Conservation (phyloP, 768 basidiomycete genomes). For the Fibroporia radiculosa region DNA sequence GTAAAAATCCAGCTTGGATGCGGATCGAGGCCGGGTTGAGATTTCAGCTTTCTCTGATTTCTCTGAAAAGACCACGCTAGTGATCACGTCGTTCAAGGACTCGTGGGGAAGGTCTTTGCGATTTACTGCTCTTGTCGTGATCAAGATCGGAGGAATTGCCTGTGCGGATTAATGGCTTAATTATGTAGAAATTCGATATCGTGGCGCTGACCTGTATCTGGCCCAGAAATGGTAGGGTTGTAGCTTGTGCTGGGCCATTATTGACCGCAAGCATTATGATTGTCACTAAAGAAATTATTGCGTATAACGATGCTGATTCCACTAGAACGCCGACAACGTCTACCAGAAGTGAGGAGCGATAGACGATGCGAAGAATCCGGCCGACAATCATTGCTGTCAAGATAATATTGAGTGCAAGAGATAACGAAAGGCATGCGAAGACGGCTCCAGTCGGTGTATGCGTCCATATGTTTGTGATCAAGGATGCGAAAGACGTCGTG, state of each 20-base stretch:
- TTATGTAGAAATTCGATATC: too few species aligned
- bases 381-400: constrained; percentile 15
- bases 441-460: constrained; percentile 7
- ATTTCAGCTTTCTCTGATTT: too few species aligned
- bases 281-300: constrained; percentile 8
- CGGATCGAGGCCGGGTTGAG: too few species aligned
- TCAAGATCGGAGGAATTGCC: too few species aligned
- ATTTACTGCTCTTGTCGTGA: too few species aligned
- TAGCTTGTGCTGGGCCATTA: constrained; percentile 16
- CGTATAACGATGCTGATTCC: constrained; percentile 18
- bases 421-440: constrained; percentile 16
- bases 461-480: constrained; percentile 15
- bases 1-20: too few species aligned
- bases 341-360: constrained; percentile 1
- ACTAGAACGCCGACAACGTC: constrained; percentile 15
- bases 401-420: constrained; percentile 13
- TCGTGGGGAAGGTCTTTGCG: too few species aligned
- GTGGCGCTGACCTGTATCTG: constrained; percentile 19
- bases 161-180: too few species aligned
- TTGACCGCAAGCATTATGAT: constrained; percentile 14
- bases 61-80: too few species aligned
- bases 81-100: too few species aligned
- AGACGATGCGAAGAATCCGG: constrained; percentile 9
- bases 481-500: constrained; percentile 3
- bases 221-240: constrained; percentile 17